Percentiles rank a stretch among this genome's conserved stretches.
Evolutionary conservation across 2,329 filamentous ascomycete genomes (phyloP).

Genomic region (Xylaria sp.): DNA sequence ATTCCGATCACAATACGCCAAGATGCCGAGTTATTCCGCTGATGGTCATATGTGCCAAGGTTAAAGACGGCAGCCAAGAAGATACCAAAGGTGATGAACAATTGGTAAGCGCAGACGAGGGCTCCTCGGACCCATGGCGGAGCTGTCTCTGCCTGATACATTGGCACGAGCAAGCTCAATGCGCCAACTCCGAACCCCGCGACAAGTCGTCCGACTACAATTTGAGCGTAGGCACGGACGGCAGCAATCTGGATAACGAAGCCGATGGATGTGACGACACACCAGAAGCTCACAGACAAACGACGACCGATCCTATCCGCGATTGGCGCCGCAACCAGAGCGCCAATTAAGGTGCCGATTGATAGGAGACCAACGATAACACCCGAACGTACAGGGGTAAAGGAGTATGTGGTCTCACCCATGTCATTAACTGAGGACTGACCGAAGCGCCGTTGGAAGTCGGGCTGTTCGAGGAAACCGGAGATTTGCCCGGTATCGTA

Average conservation of each 20-base stretch:
- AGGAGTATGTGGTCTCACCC: constrained; percentile 50
- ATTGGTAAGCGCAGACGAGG: constrained; percentile 74
- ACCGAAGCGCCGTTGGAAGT: constrained; percentile 65
- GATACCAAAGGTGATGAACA: constrained; percentile 78
- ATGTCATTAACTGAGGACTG: constrained; percentile 53
- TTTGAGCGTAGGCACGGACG: constrained; percentile 67
- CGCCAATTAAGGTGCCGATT: constrained; percentile 70
- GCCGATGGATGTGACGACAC: constrained; percentile 70
- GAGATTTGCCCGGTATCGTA: constrained; percentile 66
- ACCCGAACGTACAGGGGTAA: constrained; percentile 66
- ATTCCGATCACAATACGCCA: constrained; percentile 71
- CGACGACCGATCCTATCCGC: constrained; percentile 74
- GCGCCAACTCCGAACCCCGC: constrained; percentile 75
- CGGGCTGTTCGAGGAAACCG: constrained; percentile 68
- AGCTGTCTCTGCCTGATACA: constrained; percentile 79
- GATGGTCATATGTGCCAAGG: constrained; percentile 66
- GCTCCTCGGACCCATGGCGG: constrained; percentile 74
- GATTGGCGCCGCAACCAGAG: constrained; percentile 68
- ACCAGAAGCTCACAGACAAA: constrained; percentile 70
- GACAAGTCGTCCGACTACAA: constrained; percentile 72
- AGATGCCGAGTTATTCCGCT: constrained; percentile 56
- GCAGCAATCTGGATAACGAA: constrained; percentile 75
- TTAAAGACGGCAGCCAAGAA: constrained; percentile 70
- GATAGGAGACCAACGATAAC: constrained; percentile 69
- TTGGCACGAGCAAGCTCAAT: constrained; percentile 72